Conservation (phyloP, 208 protist genomes). For the Angomonas desouzai region DNA sequence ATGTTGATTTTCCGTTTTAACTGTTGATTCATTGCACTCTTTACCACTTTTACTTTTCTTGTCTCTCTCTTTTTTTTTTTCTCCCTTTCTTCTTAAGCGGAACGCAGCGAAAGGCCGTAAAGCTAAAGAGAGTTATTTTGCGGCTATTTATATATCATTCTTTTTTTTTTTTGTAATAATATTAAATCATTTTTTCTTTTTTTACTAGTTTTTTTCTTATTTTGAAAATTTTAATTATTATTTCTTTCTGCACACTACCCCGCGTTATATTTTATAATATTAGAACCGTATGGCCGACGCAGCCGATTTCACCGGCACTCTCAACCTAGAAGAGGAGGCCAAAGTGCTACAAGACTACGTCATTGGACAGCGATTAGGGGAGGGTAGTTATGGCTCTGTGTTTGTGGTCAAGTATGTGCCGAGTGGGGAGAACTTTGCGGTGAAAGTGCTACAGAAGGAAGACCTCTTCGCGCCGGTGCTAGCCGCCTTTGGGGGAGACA, state of each 20-base stretch:
- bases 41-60: background rate
- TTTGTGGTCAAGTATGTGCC: slow-evolving; percentile 77
- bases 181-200: slow-evolving; percentile 6
- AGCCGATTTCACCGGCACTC: slow-evolving; percentile 65
- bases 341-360: slow-evolving; percentile 73
- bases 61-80: slow-evolving; percentile 20
- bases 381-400: slow-evolving; percentile 87
- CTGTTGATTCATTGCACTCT: background rate
- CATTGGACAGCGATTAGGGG: slow-evolving; percentile 76
- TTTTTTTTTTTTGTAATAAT: slow-evolving; percentile 9
- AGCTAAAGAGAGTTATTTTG: too few relatives aligned
- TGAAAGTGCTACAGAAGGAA: slow-evolving; percentile 86
- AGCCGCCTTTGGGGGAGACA: background rate
- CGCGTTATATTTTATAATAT: too few relatives aligned
- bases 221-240: too few relatives aligned
- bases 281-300: slow-evolving; percentile 27
- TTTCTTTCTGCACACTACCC: too few relatives aligned
- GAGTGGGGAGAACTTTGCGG: slow-evolving; percentile 68
- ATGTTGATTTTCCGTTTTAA: too few relatives aligned
- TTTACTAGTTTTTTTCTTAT: slow-evolving; percentile 14
- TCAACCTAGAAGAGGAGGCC: slow-evolving; percentile 57
- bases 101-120: too few relatives aligned
- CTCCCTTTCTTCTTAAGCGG: slow-evolving; percentile 9
- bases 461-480: slow-evolving; percentile 38
- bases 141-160: slow-evolving; percentile 3